Percentiles rank a stretch among this genome's conserved stretches.
phyloP scores from a whole-genome alignment of 768 basidiomycete genomes.

The Mycena maculata region DNA sequence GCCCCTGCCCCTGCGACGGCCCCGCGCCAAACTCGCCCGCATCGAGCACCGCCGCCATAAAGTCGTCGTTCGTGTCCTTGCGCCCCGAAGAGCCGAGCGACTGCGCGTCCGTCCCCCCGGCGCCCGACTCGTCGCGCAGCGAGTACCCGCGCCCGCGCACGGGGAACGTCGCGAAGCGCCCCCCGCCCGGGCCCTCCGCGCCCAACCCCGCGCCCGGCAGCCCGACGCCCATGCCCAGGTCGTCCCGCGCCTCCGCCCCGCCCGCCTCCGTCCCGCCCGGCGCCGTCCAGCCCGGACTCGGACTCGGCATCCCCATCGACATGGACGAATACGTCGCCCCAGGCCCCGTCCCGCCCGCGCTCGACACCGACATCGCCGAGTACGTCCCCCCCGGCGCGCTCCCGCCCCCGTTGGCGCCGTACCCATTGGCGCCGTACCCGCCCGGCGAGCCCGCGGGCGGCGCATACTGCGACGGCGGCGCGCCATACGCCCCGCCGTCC shows the following conservation, averaged over 20 bases:
- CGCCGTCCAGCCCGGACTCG: too few relatives aligned
- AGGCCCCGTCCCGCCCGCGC: background rate
- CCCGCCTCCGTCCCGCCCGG: background rate
- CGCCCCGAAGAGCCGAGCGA: constrained; percentile 13
- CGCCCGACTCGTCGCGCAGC: background rate
- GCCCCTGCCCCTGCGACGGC: background rate
- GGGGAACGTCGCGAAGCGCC: constrained; percentile 78
- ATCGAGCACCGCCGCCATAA: constrained; percentile 33
- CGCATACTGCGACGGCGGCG: background rate
- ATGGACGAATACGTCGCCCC: too few relatives aligned
- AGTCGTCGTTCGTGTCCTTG: constrained; percentile 33
- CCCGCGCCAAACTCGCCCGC: constrained; percentile 29
- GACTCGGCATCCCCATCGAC: too few relatives aligned
- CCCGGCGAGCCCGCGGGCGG: background rate
- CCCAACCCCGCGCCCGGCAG: constrained; percentile 37
- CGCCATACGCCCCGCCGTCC: constrained; percentile 19
- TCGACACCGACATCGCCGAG: background rate
- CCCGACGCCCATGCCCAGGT: constrained; percentile 52
- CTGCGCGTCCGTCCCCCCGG: background rate
- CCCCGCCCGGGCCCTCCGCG: constrained; percentile 46
- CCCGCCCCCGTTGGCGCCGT: background rate
- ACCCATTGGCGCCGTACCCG: background rate
- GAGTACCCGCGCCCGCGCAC: constrained; percentile 40
- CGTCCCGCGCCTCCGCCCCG: constrained; percentile 44
- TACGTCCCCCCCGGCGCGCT: background rate